Evolutionary conservation across 1,284 basidiomycete species (phyloP), one percentile per base, ranked within the genome.

Genomic region (Papiliotrema terrestris): DNA sequence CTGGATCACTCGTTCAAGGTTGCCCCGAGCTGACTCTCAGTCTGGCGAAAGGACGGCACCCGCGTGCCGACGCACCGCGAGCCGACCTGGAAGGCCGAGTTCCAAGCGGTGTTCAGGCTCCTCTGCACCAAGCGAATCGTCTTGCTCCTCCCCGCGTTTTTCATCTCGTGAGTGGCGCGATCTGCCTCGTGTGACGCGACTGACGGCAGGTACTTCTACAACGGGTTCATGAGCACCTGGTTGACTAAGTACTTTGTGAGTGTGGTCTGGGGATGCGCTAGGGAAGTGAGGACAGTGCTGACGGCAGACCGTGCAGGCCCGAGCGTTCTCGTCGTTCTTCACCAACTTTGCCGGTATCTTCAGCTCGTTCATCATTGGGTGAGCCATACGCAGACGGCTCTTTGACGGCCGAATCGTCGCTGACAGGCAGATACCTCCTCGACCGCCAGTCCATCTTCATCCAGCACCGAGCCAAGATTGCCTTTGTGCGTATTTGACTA

Each of bases 261-360:
- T 60, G n/a, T 2, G 9, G 20, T 5, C 39, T n/a, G 29, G 29
- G 6, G n/a, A n/a, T n/a, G n/a, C n/a, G n/a, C n/a, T n/a, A n/a
- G n/a, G n/a, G n/a, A n/a, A n/a, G n/a, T n/a, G n/a, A n/a, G n/a
- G 23, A 41, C 13, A 39, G 11, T 42, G 38, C 54, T 51, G 19
- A 47, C 41, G 19, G 14, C 3, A 66, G 64, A 67, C 62, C 51
- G 67, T 69, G n/a, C 62, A 66, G 49, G 55, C 67, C 6, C 51
- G 67, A 58, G 66, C 67, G 8, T 63, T 69, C 51, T 67, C 66
- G 8, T 66, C 63, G 2, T 66, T 69, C 59, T 61, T 69, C 50
- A 66, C 64, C 60, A 63, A 63, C 51, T 66, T 66, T 55, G 61
- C 64, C 41, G 64, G 64, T 22, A 66, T 66, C 48, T 60, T 61